Evolutionary conservation across 2,329 filamentous ascomycete genomes (phyloP).

Genomic region (Ilyonectria mors-panacis): DNA sequence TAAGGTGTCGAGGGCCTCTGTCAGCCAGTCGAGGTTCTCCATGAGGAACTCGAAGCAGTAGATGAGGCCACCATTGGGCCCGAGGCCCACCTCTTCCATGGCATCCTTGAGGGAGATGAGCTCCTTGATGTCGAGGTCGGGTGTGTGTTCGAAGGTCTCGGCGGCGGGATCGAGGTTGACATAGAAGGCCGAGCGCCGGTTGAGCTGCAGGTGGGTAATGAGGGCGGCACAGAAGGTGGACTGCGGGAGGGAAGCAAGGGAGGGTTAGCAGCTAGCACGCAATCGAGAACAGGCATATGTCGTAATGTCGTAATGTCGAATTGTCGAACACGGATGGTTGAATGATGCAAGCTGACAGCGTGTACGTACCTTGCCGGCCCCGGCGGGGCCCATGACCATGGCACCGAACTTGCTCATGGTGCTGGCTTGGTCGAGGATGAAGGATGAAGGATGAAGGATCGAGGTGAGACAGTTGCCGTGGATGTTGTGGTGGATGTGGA

Average conservation of each 20-base stretch:
- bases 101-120: constrained; percentile 94
- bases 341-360: constrained; percentile 26
- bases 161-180: constrained; percentile 98
- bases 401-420: constrained; percentile 94
- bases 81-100: constrained; percentile 94
- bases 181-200: constrained; percentile 95
- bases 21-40: constrained; percentile 93
- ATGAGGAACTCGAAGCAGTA: constrained; percentile 98
- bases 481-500: constrained; percentile 6
- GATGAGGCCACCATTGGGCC: constrained; percentile 92
- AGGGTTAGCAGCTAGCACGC: constrained; percentile 39
- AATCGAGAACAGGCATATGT: constrained; percentile 32
- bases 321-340: constrained; percentile 13
- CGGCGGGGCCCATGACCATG: constrained; percentile 96
- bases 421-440: constrained; percentile 6
- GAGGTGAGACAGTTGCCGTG: constrained; percentile 20
- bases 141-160: constrained; percentile 91
- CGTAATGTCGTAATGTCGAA: background rate
- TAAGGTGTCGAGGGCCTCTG: constrained; percentile 85
- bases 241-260: constrained; percentile 56
- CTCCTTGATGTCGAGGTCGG: constrained; percentile 95
- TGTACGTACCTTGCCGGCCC: constrained; percentile 84
- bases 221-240: constrained; percentile 96
- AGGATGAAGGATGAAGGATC: constrained; percentile 19
- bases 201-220: constrained; percentile 92